These are phyloP conservation scores for Boletus rubropictus DNA, from an alignment of 768 basidiomycete genomes.

Conservation along the genomic window DNA sequence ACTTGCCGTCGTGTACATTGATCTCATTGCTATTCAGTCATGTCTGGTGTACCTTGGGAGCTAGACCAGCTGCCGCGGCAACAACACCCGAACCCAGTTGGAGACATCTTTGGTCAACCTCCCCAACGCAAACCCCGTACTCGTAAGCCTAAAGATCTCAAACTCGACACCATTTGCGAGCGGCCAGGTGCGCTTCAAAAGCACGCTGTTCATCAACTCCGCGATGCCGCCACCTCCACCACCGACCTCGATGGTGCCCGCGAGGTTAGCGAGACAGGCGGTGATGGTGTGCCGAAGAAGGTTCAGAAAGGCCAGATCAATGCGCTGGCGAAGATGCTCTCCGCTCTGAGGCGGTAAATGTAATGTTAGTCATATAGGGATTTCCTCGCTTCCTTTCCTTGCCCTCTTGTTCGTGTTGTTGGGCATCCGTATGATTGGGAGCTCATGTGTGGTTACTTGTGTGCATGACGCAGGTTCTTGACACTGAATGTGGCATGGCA, in stretches of 20 bases:
- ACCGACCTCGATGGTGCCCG: slow-evolving; percentile 52
- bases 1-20: not conserved
- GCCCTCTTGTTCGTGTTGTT: not conserved
- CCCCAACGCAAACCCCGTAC: slow-evolving; percentile 60
- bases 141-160: slow-evolving; percentile 59
- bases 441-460: slow-evolving; percentile 17
- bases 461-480: slow-evolving; percentile 30
- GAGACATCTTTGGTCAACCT: slow-evolving; percentile 54
- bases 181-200: slow-evolving; percentile 45
- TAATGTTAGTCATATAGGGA: slow-evolving; percentile 25
- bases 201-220: slow-evolving; percentile 42
- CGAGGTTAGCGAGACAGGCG: slow-evolving; percentile 16
- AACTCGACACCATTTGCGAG: slow-evolving; percentile 72
- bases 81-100: slow-evolving; percentile 53
- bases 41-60: slow-evolving; percentile 76
- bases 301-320: slow-evolving; percentile 88
- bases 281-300: slow-evolving; percentile 56
- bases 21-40: slow-evolving; percentile 40
- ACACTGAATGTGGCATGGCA: slow-evolving; percentile 20
- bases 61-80: slow-evolving; percentile 63
- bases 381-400: not conserved
- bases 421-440: slow-evolving; percentile 11
- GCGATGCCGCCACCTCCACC: slow-evolving; percentile 69
- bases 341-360: slow-evolving; percentile 60
- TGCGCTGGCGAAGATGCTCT: slow-evolving; percentile 88